Conservation (phyloP, 306 rosid genomes). For the Quillaja saponaria region DNA sequence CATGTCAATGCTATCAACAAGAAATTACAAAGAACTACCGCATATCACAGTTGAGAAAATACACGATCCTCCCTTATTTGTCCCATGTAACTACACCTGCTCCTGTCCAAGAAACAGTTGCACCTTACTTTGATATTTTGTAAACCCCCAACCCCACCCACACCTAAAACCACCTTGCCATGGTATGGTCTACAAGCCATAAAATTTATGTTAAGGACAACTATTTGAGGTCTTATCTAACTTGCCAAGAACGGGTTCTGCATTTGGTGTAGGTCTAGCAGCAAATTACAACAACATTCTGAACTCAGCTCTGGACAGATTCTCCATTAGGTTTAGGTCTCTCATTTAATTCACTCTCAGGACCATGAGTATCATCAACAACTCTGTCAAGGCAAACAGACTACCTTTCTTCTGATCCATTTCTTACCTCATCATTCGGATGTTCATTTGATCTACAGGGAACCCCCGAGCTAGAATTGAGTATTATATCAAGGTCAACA, state of each 20-base stretch:
- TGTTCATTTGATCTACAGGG: constrained; percentile 31
- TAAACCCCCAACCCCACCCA: too few relatives aligned
- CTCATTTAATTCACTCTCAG: constrained; percentile 32
- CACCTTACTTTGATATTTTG: neutral
- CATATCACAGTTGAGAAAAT: constrained; percentile 25
- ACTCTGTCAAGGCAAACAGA: constrained; percentile 26
- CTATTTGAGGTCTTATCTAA: constrained; percentile 21
- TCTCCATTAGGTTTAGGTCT: constrained; percentile 46
- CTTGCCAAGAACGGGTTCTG: constrained; percentile 4
- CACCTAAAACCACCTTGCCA: too few relatives aligned
- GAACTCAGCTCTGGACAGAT: constrained; percentile 47
- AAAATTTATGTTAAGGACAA: constrained; percentile 40
- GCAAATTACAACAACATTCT: constrained; percentile 13
- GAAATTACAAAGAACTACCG: constrained; percentile 2
- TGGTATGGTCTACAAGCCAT: too few relatives aligned
- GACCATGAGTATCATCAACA: constrained; percentile 26
- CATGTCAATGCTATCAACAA: constrained; percentile 5
- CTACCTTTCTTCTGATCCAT: constrained; percentile 34
- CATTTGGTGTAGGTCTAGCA: too few relatives aligned
- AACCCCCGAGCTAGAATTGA: constrained; percentile 27
- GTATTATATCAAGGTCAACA: constrained; percentile 15
- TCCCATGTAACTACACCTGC: constrained; percentile 26
- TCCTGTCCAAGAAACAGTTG: constrained; percentile 22
- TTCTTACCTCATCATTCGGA: constrained; percentile 30
- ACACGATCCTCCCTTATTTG: constrained; percentile 31